Evolutionary conservation across 75 land plant species (phyloP).

Genomic region (Cunninghamia lanceolata): DNA sequence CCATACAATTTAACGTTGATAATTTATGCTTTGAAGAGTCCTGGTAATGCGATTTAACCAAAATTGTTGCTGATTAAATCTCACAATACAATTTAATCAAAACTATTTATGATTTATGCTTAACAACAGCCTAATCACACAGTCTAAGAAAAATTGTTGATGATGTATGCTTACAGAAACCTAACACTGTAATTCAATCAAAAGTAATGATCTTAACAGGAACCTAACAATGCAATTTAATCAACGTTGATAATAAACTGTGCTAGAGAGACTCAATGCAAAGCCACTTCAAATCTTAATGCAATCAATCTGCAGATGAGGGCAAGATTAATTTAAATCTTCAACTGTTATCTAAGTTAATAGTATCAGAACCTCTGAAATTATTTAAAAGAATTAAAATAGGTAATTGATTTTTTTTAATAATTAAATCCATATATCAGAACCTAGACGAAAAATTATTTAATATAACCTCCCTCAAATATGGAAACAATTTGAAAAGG

Average conservation of each 20-base stretch:
- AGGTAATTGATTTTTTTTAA: background rate
- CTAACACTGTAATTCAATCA: background rate
- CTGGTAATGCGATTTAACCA: background rate
- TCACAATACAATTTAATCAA: too few species aligned
- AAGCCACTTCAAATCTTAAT: background rate
- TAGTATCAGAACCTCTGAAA: background rate
- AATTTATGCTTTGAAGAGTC: background rate
- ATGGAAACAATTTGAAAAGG: too few species aligned
- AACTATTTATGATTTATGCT: background rate
- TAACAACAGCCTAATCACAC: background rate
- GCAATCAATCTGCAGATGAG: background rate
- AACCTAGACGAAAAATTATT: background rate
- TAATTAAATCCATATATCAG: background rate
- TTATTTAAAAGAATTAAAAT: background rate
- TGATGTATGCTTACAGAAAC: background rate
- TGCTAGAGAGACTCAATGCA: background rate
- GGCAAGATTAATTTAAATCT: background rate
- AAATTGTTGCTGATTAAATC: too few species aligned
- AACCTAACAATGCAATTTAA: background rate
- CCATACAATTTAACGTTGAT: background rate
- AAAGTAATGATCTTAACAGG: background rate
- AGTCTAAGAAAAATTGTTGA: background rate
- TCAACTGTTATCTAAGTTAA: background rate
- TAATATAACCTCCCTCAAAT: background rate
- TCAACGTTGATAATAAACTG: background rate